Base-by-base conservation (phyloP, 78 protist genomes). In the Dictyostelium intermedium region DNA sequence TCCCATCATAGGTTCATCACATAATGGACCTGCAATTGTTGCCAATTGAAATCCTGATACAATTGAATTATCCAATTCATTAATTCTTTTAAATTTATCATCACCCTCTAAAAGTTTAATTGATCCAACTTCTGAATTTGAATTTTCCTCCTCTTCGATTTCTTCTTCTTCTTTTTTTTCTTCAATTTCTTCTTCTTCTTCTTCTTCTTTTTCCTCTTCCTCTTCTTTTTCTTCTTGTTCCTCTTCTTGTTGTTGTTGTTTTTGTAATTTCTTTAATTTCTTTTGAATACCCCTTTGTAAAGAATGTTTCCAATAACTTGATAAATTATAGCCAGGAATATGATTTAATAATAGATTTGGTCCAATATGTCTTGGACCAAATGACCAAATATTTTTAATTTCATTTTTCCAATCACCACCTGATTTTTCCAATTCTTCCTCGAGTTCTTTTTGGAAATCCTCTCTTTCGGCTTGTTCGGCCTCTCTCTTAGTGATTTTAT, bases 1-100 rank as follows among this genome's bases (percentile, higher is more conserved):
- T 3, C 99, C 99, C 34, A 10, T 72, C 97, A 99, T 83, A n/a
- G 99, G 99, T 78, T 99, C 99, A 9, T 97, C 99, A 91, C 99
- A 98, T 23, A 99, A 37, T 8, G 99, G 99, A 3, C 99, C 99
- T 3, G 85, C 56, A 5, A 53, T 14, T 10, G 96, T 76, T 2
- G 99, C 99, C 63, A 98, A 32, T 86, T 98, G 99, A 83, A 99
- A 99, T 2, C 99, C 99, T 10, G 95, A 43, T 3, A 97, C 92
- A 13, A 98, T 84, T 41, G 79, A 74, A 79, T 84, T 93, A 25
- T 95, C 96, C 35, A 97, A 27, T 20, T 91, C 96, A 25, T 61
- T 77, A 18, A 91, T 69, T 61, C 76, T 89, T 70, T 69, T 89
- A 39, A 81, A 86, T 30, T 84, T 87, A 14, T 80, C 84, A 16